phyloP scores from a whole-genome alignment of 495 filamentous ascomycete species.

The Penicillium angulare region DNA sequence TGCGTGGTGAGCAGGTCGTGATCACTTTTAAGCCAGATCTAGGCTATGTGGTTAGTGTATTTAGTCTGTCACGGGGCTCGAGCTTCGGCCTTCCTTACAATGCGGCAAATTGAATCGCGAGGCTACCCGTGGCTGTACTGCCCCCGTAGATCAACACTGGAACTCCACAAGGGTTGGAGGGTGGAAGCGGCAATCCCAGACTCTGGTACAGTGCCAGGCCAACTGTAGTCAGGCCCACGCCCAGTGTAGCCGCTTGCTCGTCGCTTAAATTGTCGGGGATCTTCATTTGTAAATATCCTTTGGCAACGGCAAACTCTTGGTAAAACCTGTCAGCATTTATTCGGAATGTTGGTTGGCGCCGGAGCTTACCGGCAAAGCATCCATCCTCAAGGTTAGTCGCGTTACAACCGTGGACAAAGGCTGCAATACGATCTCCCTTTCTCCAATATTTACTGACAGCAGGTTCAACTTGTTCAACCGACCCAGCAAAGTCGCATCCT shows the following conservation, averaged over 20 bases:
- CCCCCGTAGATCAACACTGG: background rate
- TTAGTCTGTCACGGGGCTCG: too few species aligned
- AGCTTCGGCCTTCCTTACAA: too few species aligned
- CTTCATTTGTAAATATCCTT: constrained; percentile 45
- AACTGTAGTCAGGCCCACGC: constrained; percentile 45
- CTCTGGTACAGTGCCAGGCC: constrained; percentile 23
- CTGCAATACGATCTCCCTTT: constrained; percentile 44
- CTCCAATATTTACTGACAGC: background rate
- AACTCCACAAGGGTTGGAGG: background rate
- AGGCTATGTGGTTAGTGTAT: too few species aligned
- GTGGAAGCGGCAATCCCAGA: constrained; percentile 12
- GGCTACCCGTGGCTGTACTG: background rate
- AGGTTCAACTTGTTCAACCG: background rate
- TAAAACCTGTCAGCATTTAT: too few species aligned
- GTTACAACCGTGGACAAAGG: constrained; percentile 48
- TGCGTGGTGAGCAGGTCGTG: background rate
- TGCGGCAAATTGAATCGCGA: background rate
- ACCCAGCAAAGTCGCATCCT: background rate
- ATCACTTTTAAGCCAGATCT: background rate
- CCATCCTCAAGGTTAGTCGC: constrained; percentile 43
- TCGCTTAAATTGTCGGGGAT: constrained; percentile 50
- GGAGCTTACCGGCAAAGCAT: constrained; percentile 52
- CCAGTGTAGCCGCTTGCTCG: constrained; percentile 51
- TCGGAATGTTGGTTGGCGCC: too few species aligned
- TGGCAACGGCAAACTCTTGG: constrained; percentile 42